Evolutionary conservation across 257 asterid species (phyloP), one percentile per base, ranked within the genome.

Genomic region (Linaria vulgaris): DNA sequence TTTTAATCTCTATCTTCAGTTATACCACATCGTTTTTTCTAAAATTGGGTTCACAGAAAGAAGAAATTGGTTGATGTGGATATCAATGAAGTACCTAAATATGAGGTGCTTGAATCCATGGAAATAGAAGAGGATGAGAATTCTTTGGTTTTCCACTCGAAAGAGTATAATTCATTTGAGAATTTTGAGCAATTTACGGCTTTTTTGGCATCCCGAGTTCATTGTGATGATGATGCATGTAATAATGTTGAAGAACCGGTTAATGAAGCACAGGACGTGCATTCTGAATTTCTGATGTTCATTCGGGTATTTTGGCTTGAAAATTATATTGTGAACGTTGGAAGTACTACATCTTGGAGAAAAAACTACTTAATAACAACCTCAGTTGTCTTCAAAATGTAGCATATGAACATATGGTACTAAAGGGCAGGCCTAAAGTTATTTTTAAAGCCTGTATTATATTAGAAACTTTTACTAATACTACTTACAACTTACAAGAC

Each of bases 391-490:
- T 59, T 44, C 75, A 74, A 64, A 57, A 74, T 80, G 81, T 76
- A 74, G 84, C 73, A 51, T 60, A 77, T 67, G 97, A 80, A 76
- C 95, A 77, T 73, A 72, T 24, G n/a, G n/a, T n/a, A n/a, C n/a
- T n/a, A n/a, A n/a, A n/a, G n/a, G n/a, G n/a, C n/a, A n/a, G n/a
- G n/a, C n/a, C n/a, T n/a, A n/a, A n/a, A n/a, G n/a, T n/a, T n/a
- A n/a, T n/a, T n/a, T n/a, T n/a, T n/a, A n/a, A n/a, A n/a, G n/a
- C n/a, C n/a, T n/a, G n/a, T n/a, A n/a, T n/a, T n/a, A n/a, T n/a
- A n/a, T n/a, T n/a, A n/a, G n/a, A n/a, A n/a, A n/a, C n/a, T n/a
- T n/a, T n/a, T n/a, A n/a, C n/a, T n/a, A n/a, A n/a, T n/a, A n/a
- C n/a, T n/a, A n/a, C n/a, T n/a, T n/a, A n/a, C n/a, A n/a, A n/a